Evolutionary conservation across 495 filamentous ascomycete genomes (phyloP), one percentile per base, ranked within the genome.

Genomic region (Penicillium manginii): DNA sequence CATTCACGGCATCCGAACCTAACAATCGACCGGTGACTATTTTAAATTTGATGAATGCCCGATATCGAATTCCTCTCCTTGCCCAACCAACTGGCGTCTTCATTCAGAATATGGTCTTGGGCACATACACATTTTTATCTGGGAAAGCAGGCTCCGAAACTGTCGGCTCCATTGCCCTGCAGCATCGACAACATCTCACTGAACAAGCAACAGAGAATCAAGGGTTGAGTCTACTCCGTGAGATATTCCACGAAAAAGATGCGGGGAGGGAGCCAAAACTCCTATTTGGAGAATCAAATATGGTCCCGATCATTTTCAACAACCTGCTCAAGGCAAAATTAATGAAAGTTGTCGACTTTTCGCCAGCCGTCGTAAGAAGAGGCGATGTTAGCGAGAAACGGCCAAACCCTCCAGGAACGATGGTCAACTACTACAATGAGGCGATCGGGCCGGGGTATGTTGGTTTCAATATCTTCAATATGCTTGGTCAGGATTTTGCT

Each of bases 61-160:
- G 58, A 3, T 61, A 55, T 18, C 39, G 62, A n/a, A 23, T 65
- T 15, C 58, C 62, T 5, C 26, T 39, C 7, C 29, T 65, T 5
- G n/a, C 54, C 3, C 50, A 55, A 50, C 55, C 50, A 1, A 33
- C 29, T 1, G 63, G 60, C 2, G 57, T 60, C 4, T 66, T 60
- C 11, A 40, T 67, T 46, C 60, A 60, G 21, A 66, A 66, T 19
- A 63, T 66, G 50, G 54, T 60, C 2, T 19, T 66, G n/a, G 60
- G 52, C 5, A 63, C 57, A 11, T 66, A 55, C 21, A 53, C 63
- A 1, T 60, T 63, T 19, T n/a, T 66, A 9, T 58, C 63, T 37
- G 43, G 53, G 0, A 43, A 50, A 29, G 19, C 46, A 8, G 54
- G 53, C 14, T 35, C 35, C 2, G 50, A 43, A 8, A 31, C 60